Percentiles rank a stretch among this genome's conserved stretches.
phyloP scores from a whole-genome alignment of 2,329 filamentous ascomycete species.

The Leptographium flavum region DNA sequence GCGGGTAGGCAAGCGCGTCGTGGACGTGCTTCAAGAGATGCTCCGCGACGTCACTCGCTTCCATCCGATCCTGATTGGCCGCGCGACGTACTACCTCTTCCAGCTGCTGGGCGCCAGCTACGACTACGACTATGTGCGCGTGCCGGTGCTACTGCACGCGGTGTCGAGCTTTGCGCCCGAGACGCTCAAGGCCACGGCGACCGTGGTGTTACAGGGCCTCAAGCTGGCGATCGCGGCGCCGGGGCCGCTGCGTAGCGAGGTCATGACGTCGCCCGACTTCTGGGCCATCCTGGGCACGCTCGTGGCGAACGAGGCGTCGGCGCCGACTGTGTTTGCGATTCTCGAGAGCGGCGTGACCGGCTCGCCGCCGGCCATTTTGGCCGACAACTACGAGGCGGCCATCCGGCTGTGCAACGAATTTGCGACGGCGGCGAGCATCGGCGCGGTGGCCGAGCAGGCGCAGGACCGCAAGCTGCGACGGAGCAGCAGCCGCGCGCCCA shows the following conservation, averaged over 20 bases:
- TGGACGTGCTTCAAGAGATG: slow-evolving; percentile 65
- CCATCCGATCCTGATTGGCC: slow-evolving; percentile 71
- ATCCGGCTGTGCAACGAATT: slow-evolving; percentile 80
- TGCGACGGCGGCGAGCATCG: slow-evolving; percentile 65
- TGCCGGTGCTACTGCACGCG: slow-evolving; percentile 79
- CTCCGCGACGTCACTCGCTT: slow-evolving; percentile 66
- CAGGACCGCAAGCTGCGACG: slow-evolving; percentile 32
- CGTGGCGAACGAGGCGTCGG: slow-evolving; percentile 53
- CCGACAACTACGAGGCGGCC: slow-evolving; percentile 88
- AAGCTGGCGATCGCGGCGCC: slow-evolving; percentile 66
- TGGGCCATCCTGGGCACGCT: slow-evolving; percentile 80
- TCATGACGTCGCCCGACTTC: slow-evolving; percentile 93
- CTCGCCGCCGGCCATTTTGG: slow-evolving; percentile 69
- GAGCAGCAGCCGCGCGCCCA: slow-evolving; percentile 23
- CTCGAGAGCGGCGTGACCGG: slow-evolving; percentile 63
- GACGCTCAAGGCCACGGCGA: slow-evolving; percentile 59
- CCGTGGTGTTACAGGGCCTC: slow-evolving; percentile 65
- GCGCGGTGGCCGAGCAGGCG: slow-evolving; percentile 54
- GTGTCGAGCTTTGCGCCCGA: slow-evolving; percentile 79
- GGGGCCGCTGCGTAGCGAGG: slow-evolving; percentile 69
- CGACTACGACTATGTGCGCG: slow-evolving; percentile 84
- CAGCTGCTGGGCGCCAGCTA: slow-evolving; percentile 72
- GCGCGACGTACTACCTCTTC: slow-evolving; percentile 77
- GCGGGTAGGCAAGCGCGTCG: slow-evolving; percentile 62
- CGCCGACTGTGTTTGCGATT: slow-evolving; percentile 73